A percentile compares a stretch with the other conserved stretches of the same genome.
phyloP scores from a whole-genome alignment of 371 early-diverging fungal species.

The Mucor ambiguus region DNA sequence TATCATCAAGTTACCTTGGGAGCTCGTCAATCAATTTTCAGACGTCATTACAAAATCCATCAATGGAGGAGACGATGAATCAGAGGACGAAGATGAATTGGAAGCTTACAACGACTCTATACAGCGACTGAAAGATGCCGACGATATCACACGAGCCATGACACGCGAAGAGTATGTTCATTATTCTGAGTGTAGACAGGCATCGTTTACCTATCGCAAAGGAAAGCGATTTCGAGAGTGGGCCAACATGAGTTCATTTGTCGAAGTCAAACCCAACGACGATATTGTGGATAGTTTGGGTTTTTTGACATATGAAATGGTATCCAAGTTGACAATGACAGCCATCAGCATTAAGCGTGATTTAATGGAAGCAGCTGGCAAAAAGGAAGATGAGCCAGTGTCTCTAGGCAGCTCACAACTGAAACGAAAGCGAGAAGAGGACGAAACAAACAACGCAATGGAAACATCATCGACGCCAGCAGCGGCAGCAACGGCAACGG shows the following conservation, averaged over 20 bases:
- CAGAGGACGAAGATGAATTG: constrained; percentile 81
- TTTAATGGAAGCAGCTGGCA: constrained; percentile 29
- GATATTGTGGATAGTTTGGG: constrained; percentile 98
- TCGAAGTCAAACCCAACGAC: constrained; percentile 88
- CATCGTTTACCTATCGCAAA: constrained; percentile 97
- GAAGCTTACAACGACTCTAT: constrained; percentile 89
- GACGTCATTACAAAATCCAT: constrained; percentile 57
- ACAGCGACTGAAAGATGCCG: constrained; percentile 78
- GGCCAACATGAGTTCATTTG: constrained; percentile 86
- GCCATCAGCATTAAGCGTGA: constrained; percentile 80
- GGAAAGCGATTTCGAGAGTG: constrained; percentile 95
- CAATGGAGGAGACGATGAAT: constrained; percentile 76
- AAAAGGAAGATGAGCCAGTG: constrained; percentile 33
- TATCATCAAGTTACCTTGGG: constrained; percentile 91
- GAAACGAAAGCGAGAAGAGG: constrained; percentile 48
- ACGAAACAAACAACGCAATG: constrained; percentile 33
- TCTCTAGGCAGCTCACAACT: constrained; percentile 11
- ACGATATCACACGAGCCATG: constrained; percentile 94
- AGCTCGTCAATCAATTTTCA: constrained; percentile 79
- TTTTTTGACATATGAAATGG: constrained; percentile 96
- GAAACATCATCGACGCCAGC: constrained; percentile 10
- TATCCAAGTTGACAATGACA: constrained; percentile 87
- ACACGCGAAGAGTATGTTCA: constrained; percentile 98
- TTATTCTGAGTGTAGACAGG: constrained; percentile 97
- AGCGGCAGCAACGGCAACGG: constrained; percentile 12